These are phyloP conservation scores for Neurospora sp. DNA, from an alignment of 495 filamentous ascomycete genomes.

Conservation along the genomic window DNA sequence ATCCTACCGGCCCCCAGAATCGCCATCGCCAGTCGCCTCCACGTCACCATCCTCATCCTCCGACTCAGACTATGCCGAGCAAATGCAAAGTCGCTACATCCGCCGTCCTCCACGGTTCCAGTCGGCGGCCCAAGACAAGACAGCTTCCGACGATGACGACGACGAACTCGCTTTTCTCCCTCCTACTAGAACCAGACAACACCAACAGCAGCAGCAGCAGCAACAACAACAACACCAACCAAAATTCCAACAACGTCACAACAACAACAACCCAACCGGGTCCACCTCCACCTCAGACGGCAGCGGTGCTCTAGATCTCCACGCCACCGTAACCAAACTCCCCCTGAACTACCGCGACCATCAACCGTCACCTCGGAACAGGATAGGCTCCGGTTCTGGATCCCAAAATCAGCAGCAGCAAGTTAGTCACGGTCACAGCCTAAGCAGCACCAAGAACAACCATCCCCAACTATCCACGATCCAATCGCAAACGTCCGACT, in stretches of 20 bases:
- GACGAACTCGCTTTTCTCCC: slow-evolving; percentile 67
- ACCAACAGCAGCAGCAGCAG: not conserved
- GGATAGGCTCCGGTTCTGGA: not conserved
- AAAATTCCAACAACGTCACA: not conserved
- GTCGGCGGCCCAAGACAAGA: slow-evolving; percentile 7
- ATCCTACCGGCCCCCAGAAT: slow-evolving; percentile 19
- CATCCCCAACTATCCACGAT: not conserved
- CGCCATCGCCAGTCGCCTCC: slow-evolving; percentile 19
- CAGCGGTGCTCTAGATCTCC: slow-evolving; percentile 40
- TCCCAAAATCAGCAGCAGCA: slow-evolving; percentile 22
- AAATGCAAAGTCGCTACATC: slow-evolving; percentile 43
- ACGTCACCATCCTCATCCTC: slow-evolving; percentile 29
- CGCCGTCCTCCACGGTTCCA: slow-evolving; percentile 47
- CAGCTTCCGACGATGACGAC: slow-evolving; percentile 32
- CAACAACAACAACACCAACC: not conserved
- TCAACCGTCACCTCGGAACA: slow-evolving; percentile 19
- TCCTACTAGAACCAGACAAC: slow-evolving; percentile 22
- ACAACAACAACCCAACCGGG: not conserved
- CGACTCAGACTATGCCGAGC: slow-evolving; percentile 18
- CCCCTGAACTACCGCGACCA: slow-evolving; percentile 37
- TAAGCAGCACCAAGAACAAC: not conserved
- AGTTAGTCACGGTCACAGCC: not conserved
- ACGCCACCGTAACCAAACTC: slow-evolving; percentile 43
- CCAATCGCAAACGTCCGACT: slow-evolving; percentile 46
- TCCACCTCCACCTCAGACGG: slow-evolving; percentile 3